Conservation (phyloP, 1,284 basidiomycete species). For the Trametes pubescens region DNA sequence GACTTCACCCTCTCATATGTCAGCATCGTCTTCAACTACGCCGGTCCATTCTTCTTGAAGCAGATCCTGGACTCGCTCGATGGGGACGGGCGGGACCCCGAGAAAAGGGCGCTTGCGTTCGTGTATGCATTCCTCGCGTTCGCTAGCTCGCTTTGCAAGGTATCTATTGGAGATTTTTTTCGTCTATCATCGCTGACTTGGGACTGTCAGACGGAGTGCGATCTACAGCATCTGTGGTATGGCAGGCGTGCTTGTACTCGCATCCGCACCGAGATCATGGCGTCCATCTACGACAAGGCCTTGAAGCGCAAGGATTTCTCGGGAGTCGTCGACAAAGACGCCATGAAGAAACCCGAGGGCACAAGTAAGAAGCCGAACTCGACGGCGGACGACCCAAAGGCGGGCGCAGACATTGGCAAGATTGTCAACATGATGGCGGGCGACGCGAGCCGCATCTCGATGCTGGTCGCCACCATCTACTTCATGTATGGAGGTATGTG, state of each 20-base stretch:
- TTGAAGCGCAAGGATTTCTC: conserved; percentile 87
- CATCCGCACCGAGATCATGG: conserved; percentile 78
- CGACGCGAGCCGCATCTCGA: conserved; percentile 66
- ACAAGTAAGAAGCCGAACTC: conserved; percentile 40
- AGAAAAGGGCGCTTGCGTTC: conserved; percentile 67
- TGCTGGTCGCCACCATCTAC: conserved; percentile 60
- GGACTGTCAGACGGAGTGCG: conserved; percentile 57
- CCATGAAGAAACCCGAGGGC: conserved; percentile 45
- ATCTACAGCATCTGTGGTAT: conserved; percentile 83
- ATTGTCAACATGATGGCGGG: conserved; percentile 83
- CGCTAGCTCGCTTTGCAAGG: conserved; percentile 61
- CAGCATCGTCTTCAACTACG: conserved; percentile 75
- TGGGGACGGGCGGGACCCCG: conserved; percentile 43
- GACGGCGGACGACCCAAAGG: conserved; percentile 65
- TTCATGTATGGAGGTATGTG: conserved; percentile 70
- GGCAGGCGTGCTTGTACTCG: conserved; percentile 74
- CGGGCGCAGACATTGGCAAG: conserved; percentile 78
- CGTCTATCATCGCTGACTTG: conserved; percentile 24
- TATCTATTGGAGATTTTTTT: conserved; percentile 33
- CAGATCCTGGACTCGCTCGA: conserved; percentile 57
- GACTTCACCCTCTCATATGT: conserved; percentile 73
- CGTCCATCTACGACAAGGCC: conserved; percentile 90
- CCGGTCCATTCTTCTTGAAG: conserved; percentile 74
- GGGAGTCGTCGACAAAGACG: conserved; percentile 67
- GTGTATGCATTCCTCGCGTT: conserved; percentile 77